Base-by-base conservation (phyloP, 805 yeast species). In the Monosporozyma aerobia region DNA sequence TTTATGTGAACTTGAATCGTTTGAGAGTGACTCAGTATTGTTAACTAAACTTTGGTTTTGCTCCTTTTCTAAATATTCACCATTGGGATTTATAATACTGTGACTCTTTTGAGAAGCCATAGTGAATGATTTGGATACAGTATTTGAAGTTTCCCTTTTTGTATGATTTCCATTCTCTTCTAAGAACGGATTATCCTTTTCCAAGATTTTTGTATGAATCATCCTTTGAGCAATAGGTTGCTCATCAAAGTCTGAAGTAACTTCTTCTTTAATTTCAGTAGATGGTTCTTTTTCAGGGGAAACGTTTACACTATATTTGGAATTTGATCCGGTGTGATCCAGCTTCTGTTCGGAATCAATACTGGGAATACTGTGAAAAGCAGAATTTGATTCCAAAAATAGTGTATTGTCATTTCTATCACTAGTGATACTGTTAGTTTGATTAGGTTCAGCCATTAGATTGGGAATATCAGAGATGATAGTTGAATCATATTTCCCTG, bases 111-210 rank as follows among this genome's bases (percentile, higher is more conserved):
- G 40, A 16, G 57, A 44, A 11, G 43, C 48, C 5, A 37, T 46
- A 10, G 25, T 30, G 9, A 41, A 32, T 11, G 19, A 11, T 16
- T 35, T 47, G 33, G 51, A 44, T 16, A 33, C 39, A 44, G 30
- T 14, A 13, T 19, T 27, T 13, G 23, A 8, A 14, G 6, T 13
- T n/a, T 25, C 22, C n/a, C 37, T 43, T 32, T 53, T 43, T 16
- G 10, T 23, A n/a, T 46, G 39, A 27, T 5, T 16, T 22, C 14
- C 25, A 16, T 43, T 50, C n/a, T 47, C 43, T 7, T 56, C 61
- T 25, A 63, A 47, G 50, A 65, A 65, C 25, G 69, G 68, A 52
- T 65, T 65, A 50, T 64, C 69, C 35, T 61, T 59, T 45, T 63
- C 61, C 5, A 58, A 56, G 13, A 64, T 59, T 27, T 57, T 60